These are phyloP conservation scores for Aspergillus latus DNA, from an alignment of 2,329 filamentous ascomycete genomes.

Conservation along the genomic window DNA sequence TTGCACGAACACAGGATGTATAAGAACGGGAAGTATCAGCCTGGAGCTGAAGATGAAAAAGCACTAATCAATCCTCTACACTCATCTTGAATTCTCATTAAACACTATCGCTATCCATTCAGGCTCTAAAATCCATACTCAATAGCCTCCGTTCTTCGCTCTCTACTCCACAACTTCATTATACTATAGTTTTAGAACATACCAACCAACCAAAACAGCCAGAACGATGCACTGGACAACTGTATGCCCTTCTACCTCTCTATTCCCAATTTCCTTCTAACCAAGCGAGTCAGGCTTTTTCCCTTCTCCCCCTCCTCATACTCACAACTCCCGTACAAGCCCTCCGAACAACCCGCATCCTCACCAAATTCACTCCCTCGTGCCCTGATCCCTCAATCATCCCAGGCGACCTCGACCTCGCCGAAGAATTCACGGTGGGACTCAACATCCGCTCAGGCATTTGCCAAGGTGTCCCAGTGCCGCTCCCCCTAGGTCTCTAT, in stretches of 20 bases:
- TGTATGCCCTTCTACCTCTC: slow-evolving; percentile 39
- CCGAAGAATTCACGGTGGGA: slow-evolving; percentile 25
- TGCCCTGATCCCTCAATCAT: slow-evolving; percentile 21
- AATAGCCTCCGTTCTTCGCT: background rate
- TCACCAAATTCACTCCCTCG: slow-evolving; percentile 32
- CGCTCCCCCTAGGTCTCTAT: slow-evolving; percentile 26
- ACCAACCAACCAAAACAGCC: background rate
- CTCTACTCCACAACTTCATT: background rate
- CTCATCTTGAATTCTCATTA: background rate
- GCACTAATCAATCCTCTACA: background rate
- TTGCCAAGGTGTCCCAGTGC: slow-evolving; percentile 30
- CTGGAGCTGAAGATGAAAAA: too few relatives aligned
- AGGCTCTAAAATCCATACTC: background rate
- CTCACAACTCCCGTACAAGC: slow-evolving; percentile 24
- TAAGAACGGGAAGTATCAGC: background rate
- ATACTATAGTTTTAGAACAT: background rate
- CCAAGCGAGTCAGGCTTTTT: background rate
- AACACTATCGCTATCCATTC: background rate
- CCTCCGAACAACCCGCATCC: slow-evolving; percentile 27
- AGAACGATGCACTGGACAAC: slow-evolving; percentile 14
- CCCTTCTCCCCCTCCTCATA: slow-evolving; percentile 21
- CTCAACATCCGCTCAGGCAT: slow-evolving; percentile 23
- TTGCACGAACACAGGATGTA: background rate
- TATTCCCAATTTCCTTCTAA: slow-evolving; percentile 41
- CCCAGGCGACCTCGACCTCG: slow-evolving; percentile 18